Conservation (phyloP, 2,329 filamentous ascomycete genomes). For the Emergomyces orientalis region DNA sequence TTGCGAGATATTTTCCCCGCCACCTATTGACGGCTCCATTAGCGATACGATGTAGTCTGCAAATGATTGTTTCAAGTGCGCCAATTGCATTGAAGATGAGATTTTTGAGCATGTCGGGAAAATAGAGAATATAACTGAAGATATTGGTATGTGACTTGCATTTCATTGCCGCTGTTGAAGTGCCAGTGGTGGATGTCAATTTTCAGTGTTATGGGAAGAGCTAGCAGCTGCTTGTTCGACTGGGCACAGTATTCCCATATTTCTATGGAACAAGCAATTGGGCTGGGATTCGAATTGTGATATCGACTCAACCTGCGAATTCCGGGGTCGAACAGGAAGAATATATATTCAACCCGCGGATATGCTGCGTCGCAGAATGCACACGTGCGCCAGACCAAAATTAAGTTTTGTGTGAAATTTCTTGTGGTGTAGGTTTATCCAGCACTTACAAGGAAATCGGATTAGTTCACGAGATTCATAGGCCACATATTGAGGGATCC, state of each 20-base stretch:
- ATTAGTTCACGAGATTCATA: neutral
- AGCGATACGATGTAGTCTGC: conserved; percentile 12
- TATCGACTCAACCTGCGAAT: neutral
- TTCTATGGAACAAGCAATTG: conserved; percentile 28
- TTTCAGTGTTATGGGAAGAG: conserved; percentile 39
- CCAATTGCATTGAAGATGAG: conserved; percentile 18
- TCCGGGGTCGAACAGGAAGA: neutral
- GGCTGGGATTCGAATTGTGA: conserved; percentile 25
- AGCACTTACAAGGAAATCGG: neutral
- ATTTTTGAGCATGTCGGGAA: conserved; percentile 23
- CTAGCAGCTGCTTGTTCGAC: conserved; percentile 41
- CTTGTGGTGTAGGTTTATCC: conserved; percentile 3
- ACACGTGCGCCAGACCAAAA: neutral
- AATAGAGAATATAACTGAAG: conserved; percentile 23
- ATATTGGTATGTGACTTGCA: conserved; percentile 39
- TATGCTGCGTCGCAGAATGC: neutral
- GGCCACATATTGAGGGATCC: neutral
- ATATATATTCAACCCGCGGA: neutral
- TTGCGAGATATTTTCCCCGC: conserved; percentile 36
- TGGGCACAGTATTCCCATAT: conserved; percentile 27
- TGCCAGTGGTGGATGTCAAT: no score
- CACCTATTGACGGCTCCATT: conserved; percentile 20
- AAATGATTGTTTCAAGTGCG: conserved; percentile 17
- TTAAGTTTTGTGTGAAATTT: neutral
- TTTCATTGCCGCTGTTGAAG: no score